Conservation (phyloP, 345 rosid genomes). For the Populus euphratica region DNA sequence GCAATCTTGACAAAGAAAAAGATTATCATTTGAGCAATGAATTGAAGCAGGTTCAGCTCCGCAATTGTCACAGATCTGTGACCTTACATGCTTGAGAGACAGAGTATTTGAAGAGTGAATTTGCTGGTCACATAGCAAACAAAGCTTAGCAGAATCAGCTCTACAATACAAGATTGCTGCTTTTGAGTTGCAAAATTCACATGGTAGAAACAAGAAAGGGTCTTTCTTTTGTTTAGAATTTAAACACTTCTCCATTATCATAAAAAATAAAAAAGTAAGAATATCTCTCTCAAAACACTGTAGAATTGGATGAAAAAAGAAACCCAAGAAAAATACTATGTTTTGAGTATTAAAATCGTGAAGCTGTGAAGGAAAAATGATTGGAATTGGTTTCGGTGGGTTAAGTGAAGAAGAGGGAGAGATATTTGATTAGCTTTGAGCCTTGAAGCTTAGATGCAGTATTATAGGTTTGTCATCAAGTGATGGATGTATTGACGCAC, state of each 20-base stretch:
- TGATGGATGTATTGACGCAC: not conserved
- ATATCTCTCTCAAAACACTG: not conserved
- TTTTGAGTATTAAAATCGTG: not conserved
- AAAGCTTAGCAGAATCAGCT: conserved; percentile 26
- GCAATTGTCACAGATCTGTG: conserved; percentile 23
- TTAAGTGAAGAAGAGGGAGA: not conserved
- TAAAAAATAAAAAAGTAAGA: not conserved
- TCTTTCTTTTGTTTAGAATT: not conserved
- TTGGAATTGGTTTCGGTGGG: not conserved
- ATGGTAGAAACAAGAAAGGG: not conserved
- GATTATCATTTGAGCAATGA: conserved; percentile 25
- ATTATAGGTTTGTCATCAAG: not conserved
- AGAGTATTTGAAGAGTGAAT: conserved; percentile 25
- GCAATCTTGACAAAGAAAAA: conserved; percentile 36
- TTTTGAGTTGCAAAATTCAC: conserved; percentile 20
- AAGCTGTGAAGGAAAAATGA: not conserved
- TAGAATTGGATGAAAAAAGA: no score
- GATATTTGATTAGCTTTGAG: not conserved
- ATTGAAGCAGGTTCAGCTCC: conserved; percentile 22
- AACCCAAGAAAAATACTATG: no score
- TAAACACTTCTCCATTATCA: not conserved
- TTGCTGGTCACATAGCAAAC: conserved; percentile 19
- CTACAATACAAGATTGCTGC: conserved; percentile 23
- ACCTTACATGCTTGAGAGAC: conserved; percentile 20
- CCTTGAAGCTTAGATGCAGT: no score